Conservation (phyloP, 2,329 filamentous ascomycete genomes). For the Aspergillus arachidicola region DNA sequence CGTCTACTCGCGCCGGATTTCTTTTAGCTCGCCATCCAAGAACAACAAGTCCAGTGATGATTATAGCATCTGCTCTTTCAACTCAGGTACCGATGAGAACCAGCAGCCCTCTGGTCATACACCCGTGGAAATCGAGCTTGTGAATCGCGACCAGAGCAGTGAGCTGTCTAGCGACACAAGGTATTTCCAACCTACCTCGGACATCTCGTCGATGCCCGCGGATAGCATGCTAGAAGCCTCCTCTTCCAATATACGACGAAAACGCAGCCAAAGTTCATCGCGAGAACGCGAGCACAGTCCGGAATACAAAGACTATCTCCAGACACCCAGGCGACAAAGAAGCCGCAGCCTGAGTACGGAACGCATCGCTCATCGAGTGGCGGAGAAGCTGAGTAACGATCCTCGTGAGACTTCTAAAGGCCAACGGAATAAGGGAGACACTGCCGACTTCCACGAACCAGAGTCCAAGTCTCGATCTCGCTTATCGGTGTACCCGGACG, state of each 20-base stretch:
- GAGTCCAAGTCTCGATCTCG: conserved; percentile 51
- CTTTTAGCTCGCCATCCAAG: conserved; percentile 53
- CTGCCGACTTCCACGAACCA: conserved; percentile 48
- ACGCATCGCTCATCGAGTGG: conserved; percentile 68
- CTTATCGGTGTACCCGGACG: conserved; percentile 57
- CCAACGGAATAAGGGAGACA: conserved; percentile 49
- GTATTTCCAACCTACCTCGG: conserved; percentile 72
- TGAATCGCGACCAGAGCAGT: conserved; percentile 65
- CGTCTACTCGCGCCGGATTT: conserved; percentile 69
- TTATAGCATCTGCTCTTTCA: conserved; percentile 71
- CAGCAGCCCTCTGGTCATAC: conserved; percentile 68
- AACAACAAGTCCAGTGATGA: conserved; percentile 56
- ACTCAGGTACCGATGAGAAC: conserved; percentile 77
- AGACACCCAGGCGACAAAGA: conserved; percentile 60
- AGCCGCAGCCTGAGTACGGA: conserved; percentile 69
- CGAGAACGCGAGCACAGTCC: conserved; percentile 33
- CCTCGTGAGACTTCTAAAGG: conserved; percentile 49
- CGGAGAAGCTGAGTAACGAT: conserved; percentile 64
- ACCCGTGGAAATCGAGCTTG: conserved; percentile 88
- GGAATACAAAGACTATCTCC: conserved; percentile 53
- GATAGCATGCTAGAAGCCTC: conserved; percentile 68
- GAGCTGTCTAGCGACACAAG: conserved; percentile 66
- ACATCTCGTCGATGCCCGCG: conserved; percentile 82
- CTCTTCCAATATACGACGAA: conserved; percentile 49
- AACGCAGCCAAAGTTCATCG: conserved; percentile 55